A percentile compares a stretch with the other conserved stretches of the same genome.
Conservation (phyloP, 140 eudicot species). For the Anethum foeniculum region DNA sequence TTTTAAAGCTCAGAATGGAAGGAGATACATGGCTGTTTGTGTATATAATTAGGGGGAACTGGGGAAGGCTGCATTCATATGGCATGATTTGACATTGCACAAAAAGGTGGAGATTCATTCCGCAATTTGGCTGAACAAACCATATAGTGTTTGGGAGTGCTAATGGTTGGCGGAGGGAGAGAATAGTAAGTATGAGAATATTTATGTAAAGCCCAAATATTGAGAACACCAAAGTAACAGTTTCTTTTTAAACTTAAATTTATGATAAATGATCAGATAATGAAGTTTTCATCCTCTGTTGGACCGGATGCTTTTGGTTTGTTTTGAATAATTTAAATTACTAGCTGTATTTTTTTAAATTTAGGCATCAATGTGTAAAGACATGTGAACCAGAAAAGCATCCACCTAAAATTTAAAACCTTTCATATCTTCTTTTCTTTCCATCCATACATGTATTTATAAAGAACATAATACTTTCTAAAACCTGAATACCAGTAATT, state of each 20-base stretch:
- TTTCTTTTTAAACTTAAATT: no score
- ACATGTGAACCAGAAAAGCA: neutral
- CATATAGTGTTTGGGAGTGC: neutral
- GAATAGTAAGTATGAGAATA: neutral
- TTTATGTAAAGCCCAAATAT: neutral
- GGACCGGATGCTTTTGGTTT: neutral
- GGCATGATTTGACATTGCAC: no score
- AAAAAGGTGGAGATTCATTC: no score
- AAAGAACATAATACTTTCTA: neutral
- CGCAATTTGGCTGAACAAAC: neutral
- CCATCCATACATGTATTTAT: neutral
- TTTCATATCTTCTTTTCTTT: neutral
- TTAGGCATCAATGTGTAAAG: neutral
- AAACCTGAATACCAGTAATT: neutral
- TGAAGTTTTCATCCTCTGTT: neutral
- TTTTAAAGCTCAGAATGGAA: no score
- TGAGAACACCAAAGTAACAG: no score
- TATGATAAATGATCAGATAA: neutral
- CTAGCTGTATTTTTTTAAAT: no score
- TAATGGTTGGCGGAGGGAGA: neutral
- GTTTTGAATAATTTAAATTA: neutral
- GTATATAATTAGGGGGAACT: no score
- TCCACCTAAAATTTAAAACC: neutral
- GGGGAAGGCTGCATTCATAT: no score
- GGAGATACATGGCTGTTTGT: no score